Evolutionary conservation across 805 yeast species (phyloP), one percentile per base, ranked within the genome.

Genomic region (Candida xiaguanensis): DNA sequence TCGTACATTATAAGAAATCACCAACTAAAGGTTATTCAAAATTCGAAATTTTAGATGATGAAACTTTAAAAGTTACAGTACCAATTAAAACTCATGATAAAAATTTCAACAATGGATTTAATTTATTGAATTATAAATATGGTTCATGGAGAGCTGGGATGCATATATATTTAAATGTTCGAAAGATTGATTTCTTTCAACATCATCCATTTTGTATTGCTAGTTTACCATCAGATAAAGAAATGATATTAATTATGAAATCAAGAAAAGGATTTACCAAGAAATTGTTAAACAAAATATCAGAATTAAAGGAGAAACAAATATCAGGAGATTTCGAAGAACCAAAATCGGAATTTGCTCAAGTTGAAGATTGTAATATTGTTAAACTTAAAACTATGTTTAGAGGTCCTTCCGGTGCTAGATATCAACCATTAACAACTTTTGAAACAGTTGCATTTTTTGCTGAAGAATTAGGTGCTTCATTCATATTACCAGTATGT

Each of bases 171-270:
- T 50, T 73, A n/a, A 67, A 59, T 35, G 71, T 73, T 6, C 50
- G 61, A 4, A 60, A 61, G 39, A 64, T 72, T 13, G 55, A 59
- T 2, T 44, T 49, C 5, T 48, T 67, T 30, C 75, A 71, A 43
- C 59, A 57, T 44, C 78, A 73, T 48, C 78, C 78, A 1, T 73
- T 73, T 49, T 70, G 77, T 2, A 67, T 72, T 36, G 51, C 69
- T 3, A 63, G 70, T 36, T 46, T 69, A 26, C 52, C 72, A 9
- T 64, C 56, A 5, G 40, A 63, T 2, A 67, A 67, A 2, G 64
- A 62, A 28, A 62, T 75, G 50, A 61, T 53, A 17, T 55, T 75
- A 36, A 53, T 74, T 2, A 62, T 72, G 22, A 58, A 67, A 41
- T 58, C 56, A 15, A 59, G 63, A 43, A 57, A 59, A 16, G 78